phyloP scores from a whole-genome alignment of 129 eudicot species.

The Flaveria bidentis region DNA sequence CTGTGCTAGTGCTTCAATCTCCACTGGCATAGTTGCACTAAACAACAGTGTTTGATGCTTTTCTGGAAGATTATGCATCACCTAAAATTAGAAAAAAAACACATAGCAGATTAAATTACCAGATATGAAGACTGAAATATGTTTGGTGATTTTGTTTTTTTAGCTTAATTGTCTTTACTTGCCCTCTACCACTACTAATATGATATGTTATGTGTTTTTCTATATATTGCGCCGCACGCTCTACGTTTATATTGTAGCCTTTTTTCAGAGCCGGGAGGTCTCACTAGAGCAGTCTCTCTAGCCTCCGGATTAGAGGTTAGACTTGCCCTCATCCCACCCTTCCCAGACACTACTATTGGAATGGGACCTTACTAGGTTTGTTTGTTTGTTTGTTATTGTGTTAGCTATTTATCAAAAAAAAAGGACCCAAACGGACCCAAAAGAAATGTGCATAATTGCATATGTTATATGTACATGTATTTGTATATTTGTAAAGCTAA shows the following conservation, averaged over 20 bases:
- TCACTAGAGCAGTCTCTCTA: no score
- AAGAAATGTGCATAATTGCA: neutral
- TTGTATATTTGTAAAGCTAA: neutral
- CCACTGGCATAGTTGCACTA: conserved; percentile 92
- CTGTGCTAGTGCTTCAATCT: conserved; percentile 89
- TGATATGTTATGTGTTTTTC: no score
- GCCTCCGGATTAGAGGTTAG: no score
- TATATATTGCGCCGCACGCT: no score
- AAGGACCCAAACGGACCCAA: neutral
- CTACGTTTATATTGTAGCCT: no score
- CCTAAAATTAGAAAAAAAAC: conserved; percentile 39
- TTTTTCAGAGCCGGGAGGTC: no score
- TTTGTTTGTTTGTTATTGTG: neutral
- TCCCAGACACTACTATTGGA: no score
- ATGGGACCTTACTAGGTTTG: no score
- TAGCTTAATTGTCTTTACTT: no score
- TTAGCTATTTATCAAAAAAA: conserved; percentile 17
- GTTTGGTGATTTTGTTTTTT: neutral
- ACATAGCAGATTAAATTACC: conserved; percentile 10
- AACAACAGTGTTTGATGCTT: conserved; percentile 81
- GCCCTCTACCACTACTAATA: no score
- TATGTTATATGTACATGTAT: neutral
- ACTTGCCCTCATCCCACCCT: no score
- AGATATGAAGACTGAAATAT: neutral
- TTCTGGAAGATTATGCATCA: conserved; percentile 74